Conservation (phyloP, 1,284 basidiomycete genomes). For the Pseudozyma hubeiensis region DNA sequence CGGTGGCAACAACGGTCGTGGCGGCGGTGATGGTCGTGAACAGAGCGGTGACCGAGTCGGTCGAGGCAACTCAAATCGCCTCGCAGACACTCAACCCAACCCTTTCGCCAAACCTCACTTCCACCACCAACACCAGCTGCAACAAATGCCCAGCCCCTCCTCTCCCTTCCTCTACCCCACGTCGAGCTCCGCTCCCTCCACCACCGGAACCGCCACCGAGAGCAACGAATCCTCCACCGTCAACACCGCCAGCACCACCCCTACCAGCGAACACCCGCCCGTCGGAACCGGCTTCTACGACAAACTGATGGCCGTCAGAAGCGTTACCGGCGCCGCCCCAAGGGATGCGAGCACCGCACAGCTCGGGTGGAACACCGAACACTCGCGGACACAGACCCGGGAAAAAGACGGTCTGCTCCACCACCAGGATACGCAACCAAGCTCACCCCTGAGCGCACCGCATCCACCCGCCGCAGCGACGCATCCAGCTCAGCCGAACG, state of each 20-base stretch:
- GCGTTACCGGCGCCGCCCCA: neutral
- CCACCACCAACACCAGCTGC: neutral
- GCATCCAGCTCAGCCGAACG: too few relatives aligned
- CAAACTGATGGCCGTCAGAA: slow-evolving; percentile 3
- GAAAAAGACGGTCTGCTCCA: neutral
- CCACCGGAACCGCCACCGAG: neutral
- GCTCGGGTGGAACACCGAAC: too few relatives aligned
- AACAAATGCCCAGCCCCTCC: neutral
- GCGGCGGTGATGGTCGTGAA: neutral
- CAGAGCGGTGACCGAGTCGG: neutral
- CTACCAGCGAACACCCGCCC: slow-evolving; percentile 21
- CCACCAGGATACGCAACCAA: too few relatives aligned
- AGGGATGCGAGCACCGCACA: too few relatives aligned
- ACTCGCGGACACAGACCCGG: neutral
- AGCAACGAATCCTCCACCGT: slow-evolving; percentile 8
- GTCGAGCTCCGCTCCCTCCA: neutral
- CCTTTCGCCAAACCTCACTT: neutral
- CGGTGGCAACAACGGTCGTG: neutral
- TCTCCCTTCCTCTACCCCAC: slow-evolving; percentile 1
- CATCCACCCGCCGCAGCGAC: too few relatives aligned
- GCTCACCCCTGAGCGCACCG: too few relatives aligned
- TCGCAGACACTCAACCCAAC: neutral
- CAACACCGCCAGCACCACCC: slow-evolving; percentile 31
- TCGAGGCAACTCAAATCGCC: neutral
- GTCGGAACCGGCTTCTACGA: neutral